Percentiles rank a stretch among this genome's conserved stretches.
phyloP scores from a whole-genome alignment of 202 grass and related monocot genomes.

The Musa balbisiana region DNA sequence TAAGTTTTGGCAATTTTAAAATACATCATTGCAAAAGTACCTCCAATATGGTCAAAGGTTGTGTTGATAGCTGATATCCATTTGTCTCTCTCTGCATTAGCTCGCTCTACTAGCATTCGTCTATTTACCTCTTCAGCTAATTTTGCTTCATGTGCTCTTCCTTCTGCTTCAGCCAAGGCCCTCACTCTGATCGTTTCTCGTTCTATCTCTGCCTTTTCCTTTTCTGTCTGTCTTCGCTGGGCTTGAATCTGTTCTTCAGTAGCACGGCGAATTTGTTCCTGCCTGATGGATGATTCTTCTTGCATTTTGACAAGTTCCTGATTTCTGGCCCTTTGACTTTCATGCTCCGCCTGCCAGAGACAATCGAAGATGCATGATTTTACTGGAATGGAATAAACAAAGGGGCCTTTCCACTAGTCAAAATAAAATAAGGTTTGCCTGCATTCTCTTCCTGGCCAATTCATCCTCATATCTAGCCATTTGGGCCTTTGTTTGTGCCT shows the following conservation, averaged over 20 bases:
- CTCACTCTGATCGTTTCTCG: slow-evolving; percentile 27
- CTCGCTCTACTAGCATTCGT: slow-evolving; percentile 41
- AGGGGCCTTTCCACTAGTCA: neutral
- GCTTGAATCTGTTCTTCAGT: slow-evolving; percentile 78
- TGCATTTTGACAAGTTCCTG: slow-evolving; percentile 96
- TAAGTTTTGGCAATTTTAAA: neutral
- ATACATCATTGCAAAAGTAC: slow-evolving; percentile 31
- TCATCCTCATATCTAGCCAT: slow-evolving; percentile 72
- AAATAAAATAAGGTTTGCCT: neutral
- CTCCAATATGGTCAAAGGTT: slow-evolving; percentile 95
- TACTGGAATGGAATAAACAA: neutral
- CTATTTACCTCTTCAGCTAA: slow-evolving; percentile 58
- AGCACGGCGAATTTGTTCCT: slow-evolving; percentile 59
- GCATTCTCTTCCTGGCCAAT: slow-evolving; percentile 55
- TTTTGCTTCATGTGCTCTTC: slow-evolving; percentile 30
- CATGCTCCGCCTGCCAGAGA: slow-evolving; percentile 47
- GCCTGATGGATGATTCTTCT: slow-evolving; percentile 70
- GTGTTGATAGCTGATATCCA: slow-evolving; percentile 88
- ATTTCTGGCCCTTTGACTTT: slow-evolving; percentile 79
- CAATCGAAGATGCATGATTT: neutral
- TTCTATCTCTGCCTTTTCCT: slow-evolving; percentile 44
- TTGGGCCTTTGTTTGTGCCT: slow-evolving; percentile 61
- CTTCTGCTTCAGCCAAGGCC: slow-evolving; percentile 46
- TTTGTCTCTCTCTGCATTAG: slow-evolving; percentile 85
- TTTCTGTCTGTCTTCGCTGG: slow-evolving; percentile 53